Evolutionary conservation across 805 yeast genomes (phyloP), one percentile per base, ranked within the genome.

Genomic region (Barnettozyma sp.): DNA sequence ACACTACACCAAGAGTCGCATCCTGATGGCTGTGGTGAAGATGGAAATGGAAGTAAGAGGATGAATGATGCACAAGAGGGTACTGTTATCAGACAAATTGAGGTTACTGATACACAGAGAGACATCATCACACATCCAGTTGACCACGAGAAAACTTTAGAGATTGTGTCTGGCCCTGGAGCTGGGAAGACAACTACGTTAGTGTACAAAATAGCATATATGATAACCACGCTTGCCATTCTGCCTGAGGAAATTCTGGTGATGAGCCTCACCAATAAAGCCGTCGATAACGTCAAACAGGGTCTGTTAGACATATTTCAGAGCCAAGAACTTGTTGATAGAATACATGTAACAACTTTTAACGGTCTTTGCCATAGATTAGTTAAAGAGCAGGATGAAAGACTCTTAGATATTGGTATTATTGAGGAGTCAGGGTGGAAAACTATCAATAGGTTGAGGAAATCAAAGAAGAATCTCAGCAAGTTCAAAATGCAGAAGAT

Each of bases 121-220:
- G 49, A 52, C 12, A 71, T 75, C 6, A 70, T 78, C 8, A 49
- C 55, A 1, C 55, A 56, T 38, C 71, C 76, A 1, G 52, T 61
- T 6, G 50, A 40, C 5, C 59, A 63, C 7, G 52, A 60, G 13
- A 56, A 64, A 7, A 56, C 78, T 1, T 53, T 81, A 6, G 63
- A 71, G 24, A 63, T 81, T 2, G 59, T 66, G 7, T 82, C 87
- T 0, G 86, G 86, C 0, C 86, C 88, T 1, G 87, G 88, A 4
- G 70, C 82, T 7, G 88, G 90, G 3, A 81, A 81, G 48, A 78
- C 87, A 1, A 59, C 62, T 22, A 78, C 86, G 0, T 45, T 81
- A 21, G 68, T 74, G 5, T 61, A 67, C 21, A 63, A 82, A 40
- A 63, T 81, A 0, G 70, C 70, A 2, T 61, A 68, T 39, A 43